phyloP scores from a whole-genome alignment of 257 asterid species.

The Solanum ossicruentum region DNA sequence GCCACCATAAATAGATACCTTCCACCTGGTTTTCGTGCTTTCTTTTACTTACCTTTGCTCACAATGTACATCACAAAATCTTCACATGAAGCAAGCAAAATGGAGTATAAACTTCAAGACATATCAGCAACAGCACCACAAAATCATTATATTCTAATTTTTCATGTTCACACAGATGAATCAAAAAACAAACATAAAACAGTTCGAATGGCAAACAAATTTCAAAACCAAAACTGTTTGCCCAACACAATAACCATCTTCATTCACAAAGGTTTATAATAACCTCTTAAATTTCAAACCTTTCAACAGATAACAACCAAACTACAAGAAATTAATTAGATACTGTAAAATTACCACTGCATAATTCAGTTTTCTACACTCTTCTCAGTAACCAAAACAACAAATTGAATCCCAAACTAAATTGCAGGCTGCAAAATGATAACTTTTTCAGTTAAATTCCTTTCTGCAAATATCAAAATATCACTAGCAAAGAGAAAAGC shows the following conservation, averaged over 20 bases:
- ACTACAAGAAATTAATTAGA: neutral
- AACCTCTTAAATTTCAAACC: neutral
- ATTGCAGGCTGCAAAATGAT: neutral
- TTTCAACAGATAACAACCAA: neutral
- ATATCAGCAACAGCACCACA: neutral
- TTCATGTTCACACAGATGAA: neutral
- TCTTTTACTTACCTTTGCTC: neutral
- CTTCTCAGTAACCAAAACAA: neutral
- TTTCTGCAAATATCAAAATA: conserved; percentile 18
- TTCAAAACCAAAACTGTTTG: neutral
- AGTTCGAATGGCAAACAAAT: neutral
- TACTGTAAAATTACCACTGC: neutral
- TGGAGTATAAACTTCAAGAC: neutral
- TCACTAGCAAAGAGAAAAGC: conserved; percentile 54
- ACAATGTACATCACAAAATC: neutral
- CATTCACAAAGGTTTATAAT: neutral
- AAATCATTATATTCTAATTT: neutral
- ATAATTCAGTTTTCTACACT: neutral
- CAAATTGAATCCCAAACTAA: neutral
- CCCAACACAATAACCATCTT: neutral
- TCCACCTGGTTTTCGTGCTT: neutral
- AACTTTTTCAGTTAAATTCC: neutral
- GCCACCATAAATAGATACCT: neutral
- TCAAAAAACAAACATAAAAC: neutral
- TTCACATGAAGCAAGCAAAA: neutral